Evolutionary conservation across 1,139 yeast species (phyloP), one percentile per base, ranked within the genome.

Genomic region (Hyphopichia pseudoburtonii): DNA sequence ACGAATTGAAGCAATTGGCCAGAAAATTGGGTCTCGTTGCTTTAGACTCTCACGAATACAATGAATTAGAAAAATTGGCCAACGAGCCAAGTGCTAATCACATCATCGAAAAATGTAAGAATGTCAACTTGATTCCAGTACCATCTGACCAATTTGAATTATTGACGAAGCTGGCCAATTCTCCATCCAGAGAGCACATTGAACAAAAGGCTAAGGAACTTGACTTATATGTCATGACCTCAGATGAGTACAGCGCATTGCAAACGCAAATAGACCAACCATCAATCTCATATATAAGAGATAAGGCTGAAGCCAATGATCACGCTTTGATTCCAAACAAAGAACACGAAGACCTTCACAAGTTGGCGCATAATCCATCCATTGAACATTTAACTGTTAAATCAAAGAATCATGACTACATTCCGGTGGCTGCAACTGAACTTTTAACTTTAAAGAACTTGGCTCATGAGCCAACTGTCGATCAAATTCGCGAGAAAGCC

Each of bases 271-370:
- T 52, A 3, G 47, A 46, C 8, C 18, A 35, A 4, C 74, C 76
- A 5, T 35, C 52, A 6, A 16, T 57, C 5, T 57, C 57, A 0
- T 61, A 55, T 35, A 32, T 70, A n/a, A 41, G 46, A 3, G 50
- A 49, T 2, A 60, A 64, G 37, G 61, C 66, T 2, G 30, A 39
- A n/a, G 36, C 30, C 0, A 40, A 41, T 29, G 45, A 50, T 16
- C 45, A 50, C 17, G 36, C 46, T 2, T 17, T 12, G 4, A 24
- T 51, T 9, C 16, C 49, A 7, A 38, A 35, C 5, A 36, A 34
- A 17, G 48, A 41, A 10, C 41, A 43, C 28, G 43, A 43, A 19
- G 35, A 35, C 12, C 38, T 52, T 29, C 17, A 37, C 6, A 15
- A 22, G 4, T 32, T 24, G 16, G 32, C 51, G 54, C 4, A 27